Percentiles rank a stretch among this genome's conserved stretches.
phyloP scores from a whole-genome alignment of 2,329 filamentous ascomycete species.

The Ascochyta fabae region DNA sequence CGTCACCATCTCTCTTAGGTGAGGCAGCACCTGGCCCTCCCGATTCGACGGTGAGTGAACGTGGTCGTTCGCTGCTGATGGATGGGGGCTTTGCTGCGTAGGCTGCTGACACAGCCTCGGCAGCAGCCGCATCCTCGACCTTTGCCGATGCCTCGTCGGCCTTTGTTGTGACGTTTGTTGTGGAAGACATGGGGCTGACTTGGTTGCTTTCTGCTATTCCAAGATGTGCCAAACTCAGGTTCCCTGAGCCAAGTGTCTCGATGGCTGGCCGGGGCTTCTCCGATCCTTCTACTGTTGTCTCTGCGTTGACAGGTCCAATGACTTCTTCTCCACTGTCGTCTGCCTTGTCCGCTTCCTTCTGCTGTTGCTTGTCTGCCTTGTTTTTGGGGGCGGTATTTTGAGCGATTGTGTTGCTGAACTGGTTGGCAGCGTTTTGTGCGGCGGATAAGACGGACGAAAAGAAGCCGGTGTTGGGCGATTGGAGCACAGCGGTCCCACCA shows the following conservation, averaged over 20 bases:
- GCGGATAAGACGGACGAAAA: conserved; percentile 93
- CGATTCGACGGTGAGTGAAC: conserved; percentile 50
- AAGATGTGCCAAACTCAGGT: conserved; percentile 86
- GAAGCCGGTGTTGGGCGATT: conserved; percentile 65
- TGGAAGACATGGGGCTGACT: conserved; percentile 64
- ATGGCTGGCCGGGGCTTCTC: conserved; percentile 72
- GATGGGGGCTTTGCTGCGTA: conserved; percentile 55
- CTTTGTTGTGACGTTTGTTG: conserved; percentile 61
- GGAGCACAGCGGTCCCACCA: conserved; percentile 59
- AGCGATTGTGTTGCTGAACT: conserved; percentile 74
- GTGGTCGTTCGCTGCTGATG: conserved; percentile 45
- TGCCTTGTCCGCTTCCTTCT: conserved; percentile 36
- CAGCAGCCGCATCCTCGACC: conserved; percentile 64
- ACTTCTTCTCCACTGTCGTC: conserved; percentile 52
- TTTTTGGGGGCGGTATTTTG: conserved; percentile 64
- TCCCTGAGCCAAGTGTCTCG: conserved; percentile 86
- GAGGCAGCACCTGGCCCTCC: conserved; percentile 36
- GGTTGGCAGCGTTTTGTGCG: conserved; percentile 87
- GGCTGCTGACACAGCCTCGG: conserved; percentile 66
- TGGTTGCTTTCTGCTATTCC: conserved; percentile 72
- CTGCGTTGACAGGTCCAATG: conserved; percentile 43
- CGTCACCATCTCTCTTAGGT: conserved; percentile 70
- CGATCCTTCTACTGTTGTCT: conserved; percentile 25
- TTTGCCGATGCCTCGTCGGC: conserved; percentile 62
- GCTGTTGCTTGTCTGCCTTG: conserved; percentile 18